A percentile compares a stretch with the other conserved stretches of the same genome.
phyloP scores from a whole-genome alignment of 371 early-diverging fungal genomes.

The Rhizomucor miehei region DNA sequence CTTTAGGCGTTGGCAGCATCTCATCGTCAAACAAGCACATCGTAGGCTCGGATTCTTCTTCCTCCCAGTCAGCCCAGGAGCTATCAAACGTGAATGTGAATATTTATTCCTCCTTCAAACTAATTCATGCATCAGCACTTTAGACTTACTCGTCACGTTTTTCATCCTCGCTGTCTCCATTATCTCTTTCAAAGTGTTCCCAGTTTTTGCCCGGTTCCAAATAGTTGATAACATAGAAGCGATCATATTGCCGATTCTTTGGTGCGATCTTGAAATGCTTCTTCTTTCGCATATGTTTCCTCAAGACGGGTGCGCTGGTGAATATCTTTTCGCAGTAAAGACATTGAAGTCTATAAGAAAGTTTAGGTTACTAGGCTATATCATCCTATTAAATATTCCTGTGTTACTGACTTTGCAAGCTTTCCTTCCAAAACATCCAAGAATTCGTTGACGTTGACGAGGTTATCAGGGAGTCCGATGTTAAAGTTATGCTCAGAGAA shows the following conservation, averaged over 20 bases:
- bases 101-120: neutral
- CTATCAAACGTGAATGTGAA: constrained; percentile 11
- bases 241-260: constrained; percentile 87
- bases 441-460: constrained; percentile 86
- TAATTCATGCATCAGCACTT: neutral
- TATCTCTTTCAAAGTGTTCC: constrained; percentile 83
- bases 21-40: constrained; percentile 77
- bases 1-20: constrained; percentile 60
- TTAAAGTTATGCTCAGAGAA: constrained; percentile 91
- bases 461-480: constrained; percentile 91
- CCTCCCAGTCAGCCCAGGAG: constrained; percentile 85
- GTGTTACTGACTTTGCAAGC: constrained; percentile 56
- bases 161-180: constrained; percentile 77
- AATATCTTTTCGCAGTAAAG: constrained; percentile 95
- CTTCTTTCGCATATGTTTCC: constrained; percentile 98
- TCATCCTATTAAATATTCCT: neutral
- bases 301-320: constrained; percentile 81
- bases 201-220: constrained; percentile 90
- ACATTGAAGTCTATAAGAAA: constrained; percentile 69
- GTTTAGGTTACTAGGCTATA: constrained; percentile 1
- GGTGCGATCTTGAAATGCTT: constrained; percentile 95
- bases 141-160: constrained; percentile 55
- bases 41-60: constrained; percentile 63
- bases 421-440: constrained; percentile 77
- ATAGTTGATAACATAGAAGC: constrained; percentile 95